Conservation (phyloP, 1,139 yeast species). For the Scheffersomyces segobiensis region DNA sequence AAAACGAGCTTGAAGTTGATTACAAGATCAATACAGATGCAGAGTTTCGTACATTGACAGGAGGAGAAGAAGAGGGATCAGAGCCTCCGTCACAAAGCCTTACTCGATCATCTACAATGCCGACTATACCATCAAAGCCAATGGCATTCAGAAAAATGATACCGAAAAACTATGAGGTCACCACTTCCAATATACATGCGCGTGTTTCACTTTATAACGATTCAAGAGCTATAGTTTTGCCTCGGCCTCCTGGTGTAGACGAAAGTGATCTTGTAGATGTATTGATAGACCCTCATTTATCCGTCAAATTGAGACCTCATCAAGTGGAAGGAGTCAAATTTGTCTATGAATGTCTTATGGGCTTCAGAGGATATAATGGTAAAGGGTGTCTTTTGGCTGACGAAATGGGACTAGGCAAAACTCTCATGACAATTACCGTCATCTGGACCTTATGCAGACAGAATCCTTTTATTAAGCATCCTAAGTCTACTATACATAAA, state of each 20-base stretch:
- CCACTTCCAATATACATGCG: background rate
- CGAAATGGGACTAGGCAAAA: slow-evolving; percentile 97
- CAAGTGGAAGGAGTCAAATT: slow-evolving; percentile 83
- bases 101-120: background rate
- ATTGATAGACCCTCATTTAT: slow-evolving; percentile 67
- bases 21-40: slow-evolving; percentile 37
- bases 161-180: background rate
- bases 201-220: background rate
- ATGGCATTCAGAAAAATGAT: slow-evolving; percentile 1
- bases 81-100: background rate
- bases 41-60: slow-evolving; percentile 23
- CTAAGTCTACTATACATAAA: slow-evolving; percentile 47
- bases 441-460: slow-evolving; percentile 85
- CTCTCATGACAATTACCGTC: slow-evolving; percentile 78
- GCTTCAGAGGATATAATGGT: slow-evolving; percentile 48
- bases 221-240: slow-evolving; percentile 1
- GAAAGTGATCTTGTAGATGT: slow-evolving; percentile 46
- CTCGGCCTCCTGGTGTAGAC: slow-evolving; percentile 2
- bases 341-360: slow-evolving; percentile 80
- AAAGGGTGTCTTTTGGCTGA: slow-evolving; percentile 87
- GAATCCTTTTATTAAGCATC: slow-evolving; percentile 48
- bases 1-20: slow-evolving; percentile 31
- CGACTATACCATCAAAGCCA: background rate
- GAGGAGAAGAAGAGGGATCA: slow-evolving; percentile 7
- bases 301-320: slow-evolving; percentile 67